A percentile compares a stretch with the other conserved stretches of the same genome.
Evolutionary conservation across 768 basidiomycete genomes (phyloP).

Genomic region (Termitomyces sp.): DNA sequence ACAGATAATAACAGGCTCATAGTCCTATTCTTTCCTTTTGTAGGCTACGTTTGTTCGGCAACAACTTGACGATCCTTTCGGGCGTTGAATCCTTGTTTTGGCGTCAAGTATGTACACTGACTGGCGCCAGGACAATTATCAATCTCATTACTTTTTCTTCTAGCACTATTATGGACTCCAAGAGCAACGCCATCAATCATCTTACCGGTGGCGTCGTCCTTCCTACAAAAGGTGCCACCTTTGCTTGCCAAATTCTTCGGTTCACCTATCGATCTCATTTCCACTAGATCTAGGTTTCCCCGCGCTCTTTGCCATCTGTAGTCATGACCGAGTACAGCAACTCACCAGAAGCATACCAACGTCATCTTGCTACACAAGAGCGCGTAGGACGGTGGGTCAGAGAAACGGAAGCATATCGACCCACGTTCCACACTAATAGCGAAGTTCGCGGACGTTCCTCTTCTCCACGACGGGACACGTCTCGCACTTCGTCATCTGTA

Average conservation of each 20-base stretch:
- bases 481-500: no score
- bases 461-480: not conserved
- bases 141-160: slow-evolving; percentile 4
- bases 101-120: not conserved
- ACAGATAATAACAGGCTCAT: not conserved
- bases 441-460: slow-evolving; percentile 1
- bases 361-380: slow-evolving; percentile 38
- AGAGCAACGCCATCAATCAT: slow-evolving; percentile 1
- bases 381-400: slow-evolving; percentile 49
- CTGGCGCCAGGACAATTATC: not conserved
- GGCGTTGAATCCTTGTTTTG: not conserved
- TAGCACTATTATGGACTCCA: not conserved
- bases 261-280: not conserved
- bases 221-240: slow-evolving; percentile 10
- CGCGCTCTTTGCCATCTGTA: not conserved
- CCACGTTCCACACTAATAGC: slow-evolving; percentile 19
- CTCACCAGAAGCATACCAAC: slow-evolving; percentile 51
- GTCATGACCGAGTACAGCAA: slow-evolving; percentile 59
- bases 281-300: not conserved
- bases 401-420: slow-evolving; percentile 36
- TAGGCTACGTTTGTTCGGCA: slow-evolving; percentile 1
- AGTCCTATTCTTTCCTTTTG: slow-evolving; percentile 1
- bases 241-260: not conserved
- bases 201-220: not conserved
- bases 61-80: not conserved